A percentile compares a stretch with the other conserved stretches of the same genome.
Evolutionary conservation across 257 asterid species (phyloP).

Genomic region (Fraxinus pennsylvanica): DNA sequence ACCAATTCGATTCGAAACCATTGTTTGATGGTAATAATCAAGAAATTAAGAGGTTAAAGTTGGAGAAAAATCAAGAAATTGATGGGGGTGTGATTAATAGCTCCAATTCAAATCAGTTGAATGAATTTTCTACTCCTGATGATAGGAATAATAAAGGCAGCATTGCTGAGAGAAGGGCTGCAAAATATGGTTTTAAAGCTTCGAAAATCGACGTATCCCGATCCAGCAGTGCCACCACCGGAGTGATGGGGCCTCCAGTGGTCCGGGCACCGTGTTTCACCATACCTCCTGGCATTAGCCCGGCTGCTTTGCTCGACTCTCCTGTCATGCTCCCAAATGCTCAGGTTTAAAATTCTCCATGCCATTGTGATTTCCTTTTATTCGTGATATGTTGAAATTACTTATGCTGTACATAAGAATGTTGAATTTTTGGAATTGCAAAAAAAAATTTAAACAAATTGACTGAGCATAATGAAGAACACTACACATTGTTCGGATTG

Average conservation of each 20-base stretch:
- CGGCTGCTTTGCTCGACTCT: constrained; percentile 71
- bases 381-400: no score
- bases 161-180: constrained; percentile 66
- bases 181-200: constrained; percentile 58
- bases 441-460: not conserved
- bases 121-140: not conserved
- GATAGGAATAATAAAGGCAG: constrained; percentile 29
- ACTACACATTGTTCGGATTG: not conserved
- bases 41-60: not conserved
- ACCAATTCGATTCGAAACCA: constrained; percentile 23
- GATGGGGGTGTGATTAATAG: not conserved
- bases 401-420: not conserved
- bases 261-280: constrained; percentile 45
- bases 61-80: not conserved
- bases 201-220: constrained; percentile 29
- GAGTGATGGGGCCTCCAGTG: not conserved
- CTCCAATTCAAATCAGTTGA: not conserved
- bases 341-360: constrained; percentile 37
- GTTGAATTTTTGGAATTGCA: not conserved
- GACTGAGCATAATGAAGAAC: not conserved
- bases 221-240: constrained; percentile 4
- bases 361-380: not conserved
- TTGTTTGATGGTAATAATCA: constrained; percentile 5
- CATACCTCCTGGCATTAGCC: constrained; percentile 67
- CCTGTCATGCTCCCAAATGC: constrained; percentile 64